Evolutionary conservation across 1,284 basidiomycete genomes (phyloP).

Genomic region (Trametes pubescens): DNA sequence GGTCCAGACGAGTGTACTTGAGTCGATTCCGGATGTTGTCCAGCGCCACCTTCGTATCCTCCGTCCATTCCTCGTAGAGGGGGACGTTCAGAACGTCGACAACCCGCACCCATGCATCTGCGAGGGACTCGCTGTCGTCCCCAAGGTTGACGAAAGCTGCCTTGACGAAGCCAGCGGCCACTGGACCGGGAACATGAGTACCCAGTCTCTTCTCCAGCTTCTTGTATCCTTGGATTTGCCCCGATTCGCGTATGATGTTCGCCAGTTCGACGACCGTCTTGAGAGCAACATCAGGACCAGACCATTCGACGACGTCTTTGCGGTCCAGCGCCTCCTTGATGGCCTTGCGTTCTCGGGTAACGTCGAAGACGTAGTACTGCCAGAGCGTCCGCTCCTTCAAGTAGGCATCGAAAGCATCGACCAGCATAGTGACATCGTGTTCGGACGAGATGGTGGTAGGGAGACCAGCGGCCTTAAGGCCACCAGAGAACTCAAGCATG

Average conservation of each 20-base stretch:
- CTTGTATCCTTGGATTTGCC: conserved; percentile 65
- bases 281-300: conserved; percentile 59
- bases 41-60: conserved; percentile 79
- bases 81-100: conserved; percentile 90
- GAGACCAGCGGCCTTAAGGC: conserved; percentile 71
- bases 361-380: conserved; percentile 93
- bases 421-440: conserved; percentile 73
- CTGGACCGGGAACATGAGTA: conserved; percentile 63
- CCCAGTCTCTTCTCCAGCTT: conserved; percentile 73
- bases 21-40: conserved; percentile 80
- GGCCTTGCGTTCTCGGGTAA: conserved; percentile 61
- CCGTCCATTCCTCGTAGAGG: conserved; percentile 86
- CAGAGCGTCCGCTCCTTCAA: conserved; percentile 79
- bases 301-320: conserved; percentile 59
- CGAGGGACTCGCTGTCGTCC: conserved; percentile 60
- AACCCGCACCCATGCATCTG: conserved; percentile 77
- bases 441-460: conserved; percentile 73
- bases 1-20: conserved; percentile 83
- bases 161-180: conserved; percentile 75
- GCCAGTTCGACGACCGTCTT: conserved; percentile 78
- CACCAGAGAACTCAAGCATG: conserved; percentile 80
- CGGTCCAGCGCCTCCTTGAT: conserved; percentile 61
- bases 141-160: conserved; percentile 68
- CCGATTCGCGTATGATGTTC: conserved; percentile 60
- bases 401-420: conserved; percentile 67